Conservation (phyloP, 148 eudicot species). For the Polygonum aviculare region DNA sequence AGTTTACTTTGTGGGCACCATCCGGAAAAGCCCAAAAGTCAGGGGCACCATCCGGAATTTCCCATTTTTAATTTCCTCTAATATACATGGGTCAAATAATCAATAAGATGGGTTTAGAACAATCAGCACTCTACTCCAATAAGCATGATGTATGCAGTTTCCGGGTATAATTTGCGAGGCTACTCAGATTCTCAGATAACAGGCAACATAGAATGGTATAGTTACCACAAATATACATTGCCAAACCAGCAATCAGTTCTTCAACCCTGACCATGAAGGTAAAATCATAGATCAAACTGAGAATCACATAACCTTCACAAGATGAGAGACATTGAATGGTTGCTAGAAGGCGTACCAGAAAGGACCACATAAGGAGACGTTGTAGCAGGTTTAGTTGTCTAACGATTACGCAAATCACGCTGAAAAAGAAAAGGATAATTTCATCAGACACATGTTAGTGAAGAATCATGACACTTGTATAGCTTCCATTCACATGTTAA, state of each 20-base stretch:
- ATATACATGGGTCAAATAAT: background rate
- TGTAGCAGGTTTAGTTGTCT: conserved; percentile 7
- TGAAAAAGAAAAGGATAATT: conserved; percentile 7
- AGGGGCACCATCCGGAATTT: no score
- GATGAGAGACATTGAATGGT: background rate
- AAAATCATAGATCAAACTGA: background rate
- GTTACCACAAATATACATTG: no score
- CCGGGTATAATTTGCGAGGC: background rate
- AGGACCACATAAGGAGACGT: background rate
- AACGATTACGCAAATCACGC: conserved; percentile 33
- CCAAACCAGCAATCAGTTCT: no score
- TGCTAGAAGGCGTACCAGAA: conserved; percentile 15
- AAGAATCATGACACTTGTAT: background rate
- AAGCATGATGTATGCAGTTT: background rate
- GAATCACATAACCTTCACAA: background rate
- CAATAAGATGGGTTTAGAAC: background rate
- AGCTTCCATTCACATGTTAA: background rate
- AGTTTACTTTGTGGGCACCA: no score
- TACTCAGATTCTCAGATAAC: background rate
- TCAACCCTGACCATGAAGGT: no score
- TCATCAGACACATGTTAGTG: background rate
- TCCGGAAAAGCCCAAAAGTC: no score
- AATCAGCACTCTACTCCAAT: background rate
- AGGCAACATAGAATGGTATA: background rate
- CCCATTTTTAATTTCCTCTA: background rate